Evolutionary conservation across 441 rosid genomes (phyloP).

Genomic region (Lepidium campestre): DNA sequence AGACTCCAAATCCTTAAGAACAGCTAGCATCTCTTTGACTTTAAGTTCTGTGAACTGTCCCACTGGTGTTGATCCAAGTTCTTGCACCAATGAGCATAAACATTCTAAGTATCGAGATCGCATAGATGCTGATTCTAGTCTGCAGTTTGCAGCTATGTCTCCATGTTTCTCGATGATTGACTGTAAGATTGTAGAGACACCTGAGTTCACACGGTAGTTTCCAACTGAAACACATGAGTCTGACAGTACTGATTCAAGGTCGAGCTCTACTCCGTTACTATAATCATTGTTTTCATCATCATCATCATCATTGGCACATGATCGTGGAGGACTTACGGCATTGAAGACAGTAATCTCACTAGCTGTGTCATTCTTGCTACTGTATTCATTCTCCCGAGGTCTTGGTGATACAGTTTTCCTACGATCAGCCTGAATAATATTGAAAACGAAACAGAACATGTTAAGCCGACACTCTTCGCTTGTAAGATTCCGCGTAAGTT

Average conservation of each 20-base stretch:
- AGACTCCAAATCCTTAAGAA: constrained; percentile 63
- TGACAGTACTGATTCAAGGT: constrained; percentile 45
- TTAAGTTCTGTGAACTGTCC: constrained; percentile 45
- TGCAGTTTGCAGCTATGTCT: constrained; percentile 60
- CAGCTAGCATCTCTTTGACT: constrained; percentile 56
- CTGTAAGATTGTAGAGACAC: constrained; percentile 34
- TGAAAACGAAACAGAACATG: neutral
- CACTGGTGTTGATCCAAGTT: constrained; percentile 44
- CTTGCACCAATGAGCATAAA: constrained; percentile 60
- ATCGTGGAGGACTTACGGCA: constrained; percentile 32
- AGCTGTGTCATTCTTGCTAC: constrained; percentile 6
- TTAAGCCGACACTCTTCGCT: neutral
- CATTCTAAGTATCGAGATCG: constrained; percentile 59
- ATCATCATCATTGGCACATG: constrained; percentile 17
- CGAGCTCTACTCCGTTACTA: constrained; percentile 39
- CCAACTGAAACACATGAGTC: constrained; percentile 63
- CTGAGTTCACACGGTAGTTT: constrained; percentile 49
- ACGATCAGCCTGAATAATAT: constrained; percentile 23
- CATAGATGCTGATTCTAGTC: constrained; percentile 56
- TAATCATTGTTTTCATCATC: constrained; percentile 14
- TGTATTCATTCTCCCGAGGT: constrained; percentile 19
- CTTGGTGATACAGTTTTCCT: constrained; percentile 16
- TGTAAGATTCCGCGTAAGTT: neutral
- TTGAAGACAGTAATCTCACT: constrained; percentile 33
- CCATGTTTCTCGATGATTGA: constrained; percentile 52